Base-by-base conservation (phyloP, 2,329 filamentous ascomycete genomes). In the Aspergillus pseudonomiae region DNA sequence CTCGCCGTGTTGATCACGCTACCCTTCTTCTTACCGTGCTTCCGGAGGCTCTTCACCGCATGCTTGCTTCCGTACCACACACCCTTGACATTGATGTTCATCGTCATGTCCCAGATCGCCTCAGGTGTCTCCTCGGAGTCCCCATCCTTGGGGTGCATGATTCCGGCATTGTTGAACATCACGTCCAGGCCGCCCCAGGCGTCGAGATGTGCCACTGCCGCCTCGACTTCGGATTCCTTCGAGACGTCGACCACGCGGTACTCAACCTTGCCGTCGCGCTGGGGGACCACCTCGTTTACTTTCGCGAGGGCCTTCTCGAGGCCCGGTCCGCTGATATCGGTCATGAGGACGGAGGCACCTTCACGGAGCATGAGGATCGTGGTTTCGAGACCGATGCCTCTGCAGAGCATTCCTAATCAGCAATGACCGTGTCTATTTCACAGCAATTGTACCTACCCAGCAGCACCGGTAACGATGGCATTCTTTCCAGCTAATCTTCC, bases 31-130 rank as follows among this genome's bases (percentile, higher is more conserved):
- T 97, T 97, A 61, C 86, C 86, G 83, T 96, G 85, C 71, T 88
- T 89, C 68, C 93, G 90, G 72, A 97, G 85, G 52, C 91, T 87
- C 57, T 94, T 83, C 32, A 97, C 89, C 7, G 94, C 93, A 78
- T 97, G 92, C 85, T 97, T 97, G 86, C 89, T 90, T 65, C 94
- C 94, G 78, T 88, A 97, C 94, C 94, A 97, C n/a, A 97, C 94
- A 50, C 94, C 94, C 86, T 97, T 97, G 79, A 97, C 94, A 79
- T 97, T 97, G 84, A 97, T 96, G 77, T 88, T 89, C 66, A 96
- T 93, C 5, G 94, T 97, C 69, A 96, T 82, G 74, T 97, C 93
- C 94, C 94, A 97, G 82, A 97, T 94, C 72, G 88, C 89, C 82
- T 97, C 93, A 57, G 92, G 89, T 1, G 93, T 97, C 77, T 90